Evolutionary conservation across 1,284 basidiomycete species (phyloP), one percentile per base, ranked within the genome.

Genomic region (Boletellus sp.): DNA sequence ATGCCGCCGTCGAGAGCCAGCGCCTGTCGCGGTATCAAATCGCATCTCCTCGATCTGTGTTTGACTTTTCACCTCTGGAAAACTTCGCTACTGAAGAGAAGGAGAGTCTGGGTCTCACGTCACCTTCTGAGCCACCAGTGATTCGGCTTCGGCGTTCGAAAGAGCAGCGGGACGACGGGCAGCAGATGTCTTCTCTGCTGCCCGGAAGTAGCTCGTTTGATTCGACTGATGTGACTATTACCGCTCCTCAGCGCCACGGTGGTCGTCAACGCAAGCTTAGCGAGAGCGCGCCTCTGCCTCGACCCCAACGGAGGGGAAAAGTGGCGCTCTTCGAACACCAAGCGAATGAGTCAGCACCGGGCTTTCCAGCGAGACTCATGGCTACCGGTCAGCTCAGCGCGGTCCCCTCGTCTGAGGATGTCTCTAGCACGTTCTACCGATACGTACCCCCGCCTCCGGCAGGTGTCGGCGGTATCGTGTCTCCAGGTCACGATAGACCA

Each of bases 241-340:
- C 46, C 27, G 52, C 53, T 44, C 58, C 54, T 39, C 55, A 42
- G 11, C 73, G 58, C 62, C 65, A 56, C 14, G 29, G 29, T 46
- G 60, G 74, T 14, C 79, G 89, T 23, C 84, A 90, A 48, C 83
- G 92, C 44, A 94, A 92, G 60, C 74, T 94, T 42, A 91, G 88
- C 53, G 85, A 91, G 60, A 88, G 84, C 53, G 84, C 82, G 49
- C 76, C 84, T 0, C 70, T 79, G 14, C 81, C 80, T 8, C 79
- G 84, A 16, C 67, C 75, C 14, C 73, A 76, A 47, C 71, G 77
- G 34, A 85, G 88, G 43, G 86, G 84, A 23, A 98, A 97, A 69
- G 80, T 98, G 59, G 94, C 93, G 0, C 70, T 96, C 2, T 98
- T 99, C 61, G 95, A 98, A 64, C 80, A 81, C 23, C 71, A 69